A percentile compares a stretch with the other conserved stretches of the same genome.
phyloP scores from a whole-genome alignment of 805 yeast species.

The Monosporozyma servazzii region DNA sequence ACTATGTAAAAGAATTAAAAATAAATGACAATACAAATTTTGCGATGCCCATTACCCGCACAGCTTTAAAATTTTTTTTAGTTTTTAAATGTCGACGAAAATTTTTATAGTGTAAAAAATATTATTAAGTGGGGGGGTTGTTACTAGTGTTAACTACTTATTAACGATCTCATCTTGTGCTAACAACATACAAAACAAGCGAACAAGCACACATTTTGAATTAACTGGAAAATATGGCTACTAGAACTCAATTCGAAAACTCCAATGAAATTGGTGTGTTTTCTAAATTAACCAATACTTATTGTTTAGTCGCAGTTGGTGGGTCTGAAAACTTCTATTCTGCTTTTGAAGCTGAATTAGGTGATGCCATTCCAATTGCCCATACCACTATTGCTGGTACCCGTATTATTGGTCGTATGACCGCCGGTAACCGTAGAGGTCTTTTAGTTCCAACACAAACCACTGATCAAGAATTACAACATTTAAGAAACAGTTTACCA shows the following conservation, averaged over 20 bases:
- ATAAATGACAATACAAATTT: not conserved
- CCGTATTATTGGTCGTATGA: conserved; percentile 95
- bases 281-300: conserved; percentile 89
- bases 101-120: not conserved
- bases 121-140: not conserved
- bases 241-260: conserved; percentile 74
- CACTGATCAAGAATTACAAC: conserved; percentile 96
- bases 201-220: conserved; percentile 3
- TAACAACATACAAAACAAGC: not conserved
- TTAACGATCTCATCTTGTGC: not conserved
- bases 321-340: conserved; percentile 85
- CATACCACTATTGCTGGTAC: conserved; percentile 98
- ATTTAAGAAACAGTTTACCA: conserved; percentile 90
- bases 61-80: not conserved
- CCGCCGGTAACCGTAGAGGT: conserved; percentile 98
- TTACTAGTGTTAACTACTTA: not conserved
- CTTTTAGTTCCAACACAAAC: conserved; percentile 94
- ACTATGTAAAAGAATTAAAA: not conserved
- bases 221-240: conserved; percentile 38
- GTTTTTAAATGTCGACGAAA: not conserved
- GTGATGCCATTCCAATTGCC: conserved; percentile 91
- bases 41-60: conserved; percentile 1
- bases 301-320: conserved; percentile 93
- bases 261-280: conserved; percentile 91
- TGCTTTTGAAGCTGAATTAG: conserved; percentile 95